Evolutionary conservation across 148 eudicot genomes (phyloP).

Genomic region (Heliosperma pusillum): DNA sequence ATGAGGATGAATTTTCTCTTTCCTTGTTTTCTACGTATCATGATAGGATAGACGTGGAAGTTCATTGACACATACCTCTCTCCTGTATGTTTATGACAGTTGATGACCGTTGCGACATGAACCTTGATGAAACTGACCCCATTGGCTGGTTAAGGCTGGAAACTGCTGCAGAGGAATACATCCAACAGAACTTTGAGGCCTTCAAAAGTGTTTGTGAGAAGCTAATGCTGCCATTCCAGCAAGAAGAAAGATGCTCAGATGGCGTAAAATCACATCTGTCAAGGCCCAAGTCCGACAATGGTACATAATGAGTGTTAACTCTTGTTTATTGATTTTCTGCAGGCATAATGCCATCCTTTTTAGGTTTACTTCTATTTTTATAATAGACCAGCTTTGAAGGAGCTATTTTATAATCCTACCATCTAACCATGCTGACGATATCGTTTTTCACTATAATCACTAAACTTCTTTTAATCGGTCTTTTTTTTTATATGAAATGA

Average conservation of each 20-base stretch:
- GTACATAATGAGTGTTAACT: constrained; percentile 27
- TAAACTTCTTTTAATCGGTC: neutral
- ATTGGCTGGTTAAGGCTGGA: constrained; percentile 82
- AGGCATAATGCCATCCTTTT: neutral
- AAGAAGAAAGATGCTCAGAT: constrained; percentile 58
- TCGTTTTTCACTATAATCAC: too few species aligned
- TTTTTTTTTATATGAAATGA: neutral
- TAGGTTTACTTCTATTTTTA: neutral
- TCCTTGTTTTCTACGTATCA: neutral
- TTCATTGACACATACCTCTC: constrained; percentile 1
- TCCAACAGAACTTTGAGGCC: constrained; percentile 54
- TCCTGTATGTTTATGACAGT: constrained; percentile 37
- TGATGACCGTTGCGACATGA: constrained; percentile 99
- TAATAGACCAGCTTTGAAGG: too few species aligned
- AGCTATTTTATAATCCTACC: neutral
- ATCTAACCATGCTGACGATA: too few species aligned
- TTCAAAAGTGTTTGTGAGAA: constrained; percentile 75
- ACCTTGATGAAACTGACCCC: constrained; percentile 96
- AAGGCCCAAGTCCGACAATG: constrained; percentile 45
- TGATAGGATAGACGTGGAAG: neutral
- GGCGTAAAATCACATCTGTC: constrained; percentile 37
- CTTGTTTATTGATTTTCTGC: constrained; percentile 7
- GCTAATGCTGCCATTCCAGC: constrained; percentile 55
- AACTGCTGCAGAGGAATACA: constrained; percentile 79
- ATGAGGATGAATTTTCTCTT: constrained; percentile 4